Percentiles rank a stretch among this genome's conserved stretches.
Evolutionary conservation across 2,329 filamentous ascomycete species (phyloP).

Genomic region (Periconia macrospinosa): DNA sequence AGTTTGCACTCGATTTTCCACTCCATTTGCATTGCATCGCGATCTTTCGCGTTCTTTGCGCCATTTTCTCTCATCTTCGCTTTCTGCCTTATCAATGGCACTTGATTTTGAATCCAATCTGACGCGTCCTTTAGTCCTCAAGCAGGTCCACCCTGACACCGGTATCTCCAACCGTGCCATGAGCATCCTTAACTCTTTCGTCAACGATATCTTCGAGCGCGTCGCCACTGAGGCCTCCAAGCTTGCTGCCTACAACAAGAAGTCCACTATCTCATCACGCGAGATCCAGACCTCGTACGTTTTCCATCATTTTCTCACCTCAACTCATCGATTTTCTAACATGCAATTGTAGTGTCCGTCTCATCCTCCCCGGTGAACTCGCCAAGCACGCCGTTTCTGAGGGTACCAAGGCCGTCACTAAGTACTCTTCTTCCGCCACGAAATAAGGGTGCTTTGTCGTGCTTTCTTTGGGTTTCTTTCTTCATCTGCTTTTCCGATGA

Average conservation of each 20-base stretch:
- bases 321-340: conserved; percentile 26
- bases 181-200: conserved; percentile 99
- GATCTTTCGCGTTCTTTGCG: background rate
- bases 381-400: conserved; percentile 99
- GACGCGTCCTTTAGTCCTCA: conserved; percentile 72
- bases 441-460: conserved; percentile 70
- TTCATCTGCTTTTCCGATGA: conserved; percentile 47
- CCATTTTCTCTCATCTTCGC: background rate
- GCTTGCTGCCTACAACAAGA: conserved; percentile 99
- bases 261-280: conserved; percentile 98
- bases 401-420: conserved; percentile 99
- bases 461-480: conserved; percentile 57
- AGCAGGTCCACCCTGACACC: conserved; percentile 99
- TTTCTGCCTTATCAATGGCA: background rate
- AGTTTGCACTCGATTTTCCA: conserved; percentile 39
- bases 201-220: conserved; percentile 99
- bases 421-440: conserved; percentile 94
- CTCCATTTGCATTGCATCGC: background rate
- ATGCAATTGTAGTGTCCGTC: conserved; percentile 65
- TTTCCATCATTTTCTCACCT: background rate
- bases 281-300: conserved; percentile 96
- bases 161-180: conserved; percentile 99
- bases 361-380: conserved; percentile 97
- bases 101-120: conserved; percentile 19
- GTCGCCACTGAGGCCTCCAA: conserved; percentile 98